Base-by-base conservation (phyloP, 2,329 filamentous ascomycete genomes). In the Zymoseptoria pseudotritici region DNA sequence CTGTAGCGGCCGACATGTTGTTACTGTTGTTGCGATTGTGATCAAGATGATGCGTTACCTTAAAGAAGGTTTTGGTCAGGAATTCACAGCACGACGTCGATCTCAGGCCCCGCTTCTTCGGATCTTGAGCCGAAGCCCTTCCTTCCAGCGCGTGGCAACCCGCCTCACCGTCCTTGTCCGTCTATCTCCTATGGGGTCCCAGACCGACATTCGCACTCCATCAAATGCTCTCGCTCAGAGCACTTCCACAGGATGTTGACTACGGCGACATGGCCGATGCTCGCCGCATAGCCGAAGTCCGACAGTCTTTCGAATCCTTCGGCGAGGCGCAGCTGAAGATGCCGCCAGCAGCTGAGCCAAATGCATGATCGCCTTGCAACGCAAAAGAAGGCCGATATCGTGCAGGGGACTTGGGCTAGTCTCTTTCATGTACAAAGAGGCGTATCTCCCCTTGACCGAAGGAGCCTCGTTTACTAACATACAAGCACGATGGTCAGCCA, bases 1-100 rank as follows among this genome's bases (percentile, higher is more conserved):
- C 56, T 53, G 61, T 67, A 55, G 67, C 70, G n/a, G 70, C 67
- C 20, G 70, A 63, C 70, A 72, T 72, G 29, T 31, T 63, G 17
- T 26, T 20, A 36, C 20, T 31, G 58, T 24, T 24, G 2, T 24
- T 24, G 22, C 22, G 22, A 24, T 5, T 24, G 22, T 24, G 22
- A 24, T 24, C 22, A 24, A 24, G 22, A 24, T 24, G 22, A 1
- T 24, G 6, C 3, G 22, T 3, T 24, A 24, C 3, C 3, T 3
- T 24, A 24, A 24, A 24, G 22, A 24, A 24, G 22, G 22, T 24
- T 24, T 24, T 24, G 22, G 22, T 4, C 22, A 24, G 3, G 22
- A 24, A 24, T 24, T 24, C 22, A 5, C 22, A 24, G 26, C 26
- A 29, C 26, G 26, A 29, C 36, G 13, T 46, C 36, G 17, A 17